Conservation (phyloP, 1,284 basidiomycete species). For the Chondrostereum purpureum region DNA sequence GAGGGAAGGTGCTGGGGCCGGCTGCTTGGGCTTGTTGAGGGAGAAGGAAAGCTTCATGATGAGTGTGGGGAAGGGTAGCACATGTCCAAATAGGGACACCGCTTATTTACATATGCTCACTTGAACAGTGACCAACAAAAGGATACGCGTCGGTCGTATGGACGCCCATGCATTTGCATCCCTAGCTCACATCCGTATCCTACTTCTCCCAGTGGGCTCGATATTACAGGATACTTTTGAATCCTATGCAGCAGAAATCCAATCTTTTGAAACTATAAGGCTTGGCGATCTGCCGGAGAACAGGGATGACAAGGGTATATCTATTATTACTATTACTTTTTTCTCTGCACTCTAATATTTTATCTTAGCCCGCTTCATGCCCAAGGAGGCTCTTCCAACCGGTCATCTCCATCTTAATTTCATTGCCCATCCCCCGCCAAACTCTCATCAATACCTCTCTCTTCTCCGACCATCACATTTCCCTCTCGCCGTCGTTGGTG, state of each 20-base stretch:
- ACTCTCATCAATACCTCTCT: conserved; percentile 49
- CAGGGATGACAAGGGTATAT: conserved; percentile 70
- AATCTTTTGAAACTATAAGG: conserved; percentile 62
- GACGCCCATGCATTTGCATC: conserved; percentile 69
- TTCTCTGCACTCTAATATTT: conserved; percentile 9
- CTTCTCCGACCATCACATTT: conserved; percentile 75
- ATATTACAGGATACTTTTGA: conserved; percentile 62
- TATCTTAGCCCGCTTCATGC: conserved; percentile 69
- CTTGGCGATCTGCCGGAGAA: conserved; percentile 73
- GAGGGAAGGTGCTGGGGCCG: conserved; percentile 47
- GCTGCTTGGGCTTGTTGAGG: conserved; percentile 51
- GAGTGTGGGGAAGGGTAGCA: conserved; percentile 10
- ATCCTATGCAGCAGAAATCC: conserved; percentile 63
- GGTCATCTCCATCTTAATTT: conserved; percentile 73
- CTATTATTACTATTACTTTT: conserved; percentile 4
- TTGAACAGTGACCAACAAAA: too few relatives aligned
- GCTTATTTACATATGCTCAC: too few relatives aligned
- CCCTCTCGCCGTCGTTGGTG: conserved; percentile 72
- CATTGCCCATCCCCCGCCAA: conserved; percentile 60
- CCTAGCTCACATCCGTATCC: conserved; percentile 69
- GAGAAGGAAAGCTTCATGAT: conserved; percentile 80
- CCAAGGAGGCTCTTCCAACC: conserved; percentile 59
- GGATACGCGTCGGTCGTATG: conserved; percentile 33
- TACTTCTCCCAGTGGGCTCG: conserved; percentile 72
- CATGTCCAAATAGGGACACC: too few relatives aligned